These are phyloP conservation scores for Phytophthora nicotianae DNA, from an alignment of 352 stramenopile genomes.

Conservation along the genomic window DNA sequence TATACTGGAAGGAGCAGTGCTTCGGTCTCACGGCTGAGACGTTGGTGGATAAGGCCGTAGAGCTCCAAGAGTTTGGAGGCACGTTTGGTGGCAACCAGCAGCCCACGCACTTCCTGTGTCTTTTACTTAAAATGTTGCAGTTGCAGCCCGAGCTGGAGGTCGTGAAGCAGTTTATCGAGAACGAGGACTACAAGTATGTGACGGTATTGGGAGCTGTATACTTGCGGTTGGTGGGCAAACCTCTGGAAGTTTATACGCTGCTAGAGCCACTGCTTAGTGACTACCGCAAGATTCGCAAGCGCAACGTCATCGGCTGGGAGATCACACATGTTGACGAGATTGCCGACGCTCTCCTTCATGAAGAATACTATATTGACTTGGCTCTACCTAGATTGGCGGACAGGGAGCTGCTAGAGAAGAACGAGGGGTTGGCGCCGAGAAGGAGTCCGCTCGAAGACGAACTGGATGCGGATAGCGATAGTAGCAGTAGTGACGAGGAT, in stretches of 20 bases:
- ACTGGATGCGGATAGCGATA: constrained; percentile 45
- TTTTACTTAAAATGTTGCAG: constrained; percentile 98
- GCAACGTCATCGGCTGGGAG: constrained; percentile 90
- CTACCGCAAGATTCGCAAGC: constrained; percentile 94
- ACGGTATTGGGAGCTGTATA: constrained; percentile 96
- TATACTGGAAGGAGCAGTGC: constrained; percentile 99
- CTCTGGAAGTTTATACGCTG: constrained; percentile 92
- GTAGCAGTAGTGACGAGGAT: constrained; percentile 22
- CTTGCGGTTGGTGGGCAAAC: constrained; percentile 93
- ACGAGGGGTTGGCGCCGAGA: constrained; percentile 54
- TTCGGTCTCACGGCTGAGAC: constrained; percentile 96
- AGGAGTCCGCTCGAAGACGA: constrained; percentile 83
- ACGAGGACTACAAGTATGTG: constrained; percentile 99
- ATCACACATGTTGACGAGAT: constrained; percentile 97
- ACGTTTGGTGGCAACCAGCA: constrained; percentile 95
- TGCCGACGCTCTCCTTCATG: constrained; percentile 92
- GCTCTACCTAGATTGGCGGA: constrained; percentile 92
- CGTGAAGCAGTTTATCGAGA: constrained; percentile 93
- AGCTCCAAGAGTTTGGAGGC: constrained; percentile 93
- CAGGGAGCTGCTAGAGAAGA: constrained; percentile 87
- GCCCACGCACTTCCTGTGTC: constrained; percentile 97
- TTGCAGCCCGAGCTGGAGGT: constrained; percentile 97
- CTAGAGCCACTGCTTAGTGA: constrained; percentile 97
- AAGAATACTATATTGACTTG: constrained; percentile 95
- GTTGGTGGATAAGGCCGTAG: constrained; percentile 96